phyloP scores from a whole-genome alignment of 2,329 filamentous ascomycete genomes.

The Fusarium sterilihyphosum region DNA sequence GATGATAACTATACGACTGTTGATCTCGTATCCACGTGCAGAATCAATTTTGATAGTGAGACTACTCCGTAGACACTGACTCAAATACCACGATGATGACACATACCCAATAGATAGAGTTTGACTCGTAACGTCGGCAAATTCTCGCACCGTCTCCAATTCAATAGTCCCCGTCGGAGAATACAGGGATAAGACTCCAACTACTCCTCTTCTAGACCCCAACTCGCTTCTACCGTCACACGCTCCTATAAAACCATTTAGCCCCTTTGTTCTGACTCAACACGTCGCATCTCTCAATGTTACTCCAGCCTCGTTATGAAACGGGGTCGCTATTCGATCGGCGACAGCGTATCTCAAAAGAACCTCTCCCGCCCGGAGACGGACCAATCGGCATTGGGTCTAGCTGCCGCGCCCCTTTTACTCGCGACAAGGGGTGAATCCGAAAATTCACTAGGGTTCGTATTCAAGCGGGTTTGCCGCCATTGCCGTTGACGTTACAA shows the following conservation, averaged over 20 bases:
- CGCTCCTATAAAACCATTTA: neutral
- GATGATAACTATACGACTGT: neutral
- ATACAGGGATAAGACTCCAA: neutral
- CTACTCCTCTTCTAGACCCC: neutral
- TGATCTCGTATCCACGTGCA: neutral
- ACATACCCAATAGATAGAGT: neutral
- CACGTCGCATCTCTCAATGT: neutral
- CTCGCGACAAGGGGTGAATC: neutral
- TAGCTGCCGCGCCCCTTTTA: neutral
- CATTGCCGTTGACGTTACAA: neutral
- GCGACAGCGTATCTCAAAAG: neutral
- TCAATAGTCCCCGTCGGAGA: neutral
- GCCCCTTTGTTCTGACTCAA: neutral
- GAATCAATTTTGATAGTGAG: accelerated
- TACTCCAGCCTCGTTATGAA: neutral
- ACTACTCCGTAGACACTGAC: neutral
- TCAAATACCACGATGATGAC: neutral
- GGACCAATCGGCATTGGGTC: neutral
- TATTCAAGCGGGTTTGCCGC: neutral
- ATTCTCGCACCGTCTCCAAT: neutral
- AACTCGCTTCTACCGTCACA: neutral
- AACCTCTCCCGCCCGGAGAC: neutral
- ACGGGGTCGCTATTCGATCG: neutral
- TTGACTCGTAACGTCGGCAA: neutral
- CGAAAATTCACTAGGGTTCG: neutral